Percentiles rank a stretch among this genome's conserved stretches.
Evolutionary conservation across 352 stramenopile species (phyloP).

Genomic region (Phytophthora quininea): DNA sequence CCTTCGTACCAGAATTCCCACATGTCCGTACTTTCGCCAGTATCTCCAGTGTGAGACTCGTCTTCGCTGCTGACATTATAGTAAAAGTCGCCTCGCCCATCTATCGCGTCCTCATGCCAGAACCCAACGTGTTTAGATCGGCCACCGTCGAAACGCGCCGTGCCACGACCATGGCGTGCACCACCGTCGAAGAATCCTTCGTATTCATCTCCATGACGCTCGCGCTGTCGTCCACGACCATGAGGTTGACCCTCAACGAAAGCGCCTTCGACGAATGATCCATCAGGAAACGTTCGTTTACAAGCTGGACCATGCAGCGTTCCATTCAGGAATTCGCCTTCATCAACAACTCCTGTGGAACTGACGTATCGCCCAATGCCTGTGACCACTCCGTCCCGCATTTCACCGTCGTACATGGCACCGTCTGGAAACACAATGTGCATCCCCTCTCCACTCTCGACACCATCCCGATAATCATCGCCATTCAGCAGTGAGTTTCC

Average conservation of each 20-base stretch:
- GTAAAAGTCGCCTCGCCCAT: conserved; percentile 64
- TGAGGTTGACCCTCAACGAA: conserved; percentile 59
- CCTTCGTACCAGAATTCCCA: conserved; percentile 83
- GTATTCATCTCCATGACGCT: conserved; percentile 60
- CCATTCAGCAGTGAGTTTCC: conserved; percentile 52
- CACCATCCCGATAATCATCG: conserved; percentile 54
- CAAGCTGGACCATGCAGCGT: conserved; percentile 58
- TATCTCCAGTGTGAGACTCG: not conserved
- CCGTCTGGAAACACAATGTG: conserved; percentile 64
- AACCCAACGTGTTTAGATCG: conserved; percentile 62
- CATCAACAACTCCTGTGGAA: conserved; percentile 66
- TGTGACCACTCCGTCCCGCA: conserved; percentile 64
- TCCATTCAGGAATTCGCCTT: conserved; percentile 67
- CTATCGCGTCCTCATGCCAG: conserved; percentile 70
- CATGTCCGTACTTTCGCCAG: conserved; percentile 14
- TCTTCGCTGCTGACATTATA: conserved; percentile 27
- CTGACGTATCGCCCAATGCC: conserved; percentile 61
- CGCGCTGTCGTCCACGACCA: conserved; percentile 40
- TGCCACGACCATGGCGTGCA: conserved; percentile 49
- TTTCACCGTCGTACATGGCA: conserved; percentile 68
- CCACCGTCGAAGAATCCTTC: conserved; percentile 68
- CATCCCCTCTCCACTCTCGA: conserved; percentile 55
- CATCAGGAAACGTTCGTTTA: conserved; percentile 52
- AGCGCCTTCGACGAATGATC: conserved; percentile 45
- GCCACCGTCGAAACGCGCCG: conserved; percentile 41